Percentiles rank a stretch among this genome's conserved stretches.
These are phyloP conservation scores for Ambrosia hybrid DNA, from an alignment of 140 eudicot genomes.

Conservation along the genomic window DNA sequence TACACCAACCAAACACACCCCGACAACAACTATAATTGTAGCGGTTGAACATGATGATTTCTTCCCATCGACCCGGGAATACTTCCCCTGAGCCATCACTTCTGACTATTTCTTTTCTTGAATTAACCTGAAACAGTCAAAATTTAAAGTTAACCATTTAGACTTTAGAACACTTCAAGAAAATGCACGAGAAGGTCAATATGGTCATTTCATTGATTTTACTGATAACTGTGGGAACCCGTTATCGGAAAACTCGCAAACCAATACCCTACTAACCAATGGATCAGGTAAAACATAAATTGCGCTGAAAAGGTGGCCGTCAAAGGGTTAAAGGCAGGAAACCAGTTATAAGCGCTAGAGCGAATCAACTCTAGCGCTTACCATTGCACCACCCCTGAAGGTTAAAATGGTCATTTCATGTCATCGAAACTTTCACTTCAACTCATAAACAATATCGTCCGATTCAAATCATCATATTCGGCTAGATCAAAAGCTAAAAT, in stretches of 20 bases:
- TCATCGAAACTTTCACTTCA: background rate
- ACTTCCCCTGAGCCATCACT: constrained; percentile 62
- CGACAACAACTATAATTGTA: constrained; percentile 48
- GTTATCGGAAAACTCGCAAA: background rate
- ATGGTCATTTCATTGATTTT: background rate
- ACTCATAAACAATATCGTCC: background rate
- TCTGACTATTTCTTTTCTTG: background rate
- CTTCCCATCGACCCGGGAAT: constrained; percentile 66
- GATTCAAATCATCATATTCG: constrained; percentile 10
- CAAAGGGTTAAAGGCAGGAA: too few species aligned
- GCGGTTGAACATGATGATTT: constrained; percentile 60
- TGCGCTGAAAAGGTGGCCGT: too few species aligned
- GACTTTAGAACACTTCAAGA: background rate
- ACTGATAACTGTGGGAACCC: background rate
- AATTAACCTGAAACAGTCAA: constrained; percentile 14
- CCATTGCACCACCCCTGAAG: background rate
- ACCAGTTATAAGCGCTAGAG: background rate
- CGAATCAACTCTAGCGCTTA: background rate
- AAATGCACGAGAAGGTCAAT: background rate
- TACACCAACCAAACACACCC: constrained; percentile 52
- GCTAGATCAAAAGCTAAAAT: constrained; percentile 21
- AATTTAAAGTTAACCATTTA: background rate
- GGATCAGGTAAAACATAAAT: background rate
- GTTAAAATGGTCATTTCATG: constrained; percentile 2
- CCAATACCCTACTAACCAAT: background rate